Evolutionary conservation across 345 rosid genomes (phyloP).

Genomic region (Linum usitatissimum): DNA sequence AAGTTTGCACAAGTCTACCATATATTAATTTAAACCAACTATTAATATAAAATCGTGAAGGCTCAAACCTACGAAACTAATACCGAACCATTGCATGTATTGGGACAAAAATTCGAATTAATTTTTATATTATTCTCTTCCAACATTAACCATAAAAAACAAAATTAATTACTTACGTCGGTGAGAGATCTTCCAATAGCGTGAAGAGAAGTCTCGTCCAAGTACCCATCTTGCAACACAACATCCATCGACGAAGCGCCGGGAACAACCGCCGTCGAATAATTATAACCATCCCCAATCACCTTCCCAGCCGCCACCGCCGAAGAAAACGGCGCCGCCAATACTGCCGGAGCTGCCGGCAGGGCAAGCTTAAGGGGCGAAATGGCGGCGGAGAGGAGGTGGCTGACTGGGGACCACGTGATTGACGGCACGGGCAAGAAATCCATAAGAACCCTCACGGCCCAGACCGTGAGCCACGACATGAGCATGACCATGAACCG

Average conservation of each 20-base stretch:
- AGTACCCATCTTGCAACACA: conserved; percentile 26
- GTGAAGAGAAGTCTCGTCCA: conserved; percentile 40
- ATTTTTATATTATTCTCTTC: no score
- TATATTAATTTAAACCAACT: no score
- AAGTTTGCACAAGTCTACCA: no score
- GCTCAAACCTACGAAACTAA: no score
- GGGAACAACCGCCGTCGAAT: conserved; percentile 1
- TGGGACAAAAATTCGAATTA: no score
- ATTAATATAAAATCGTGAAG: no score
- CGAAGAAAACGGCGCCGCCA: conserved; percentile 10
- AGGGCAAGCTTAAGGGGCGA: conserved; percentile 2
- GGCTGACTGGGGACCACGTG: conserved; percentile 9
- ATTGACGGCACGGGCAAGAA: conserved; percentile 27
- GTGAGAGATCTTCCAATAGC: conserved; percentile 57
- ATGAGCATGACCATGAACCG: conserved; percentile 60
- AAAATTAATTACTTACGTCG: conserved; percentile 39
- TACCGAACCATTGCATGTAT: no score
- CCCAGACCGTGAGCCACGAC: conserved; percentile 55
- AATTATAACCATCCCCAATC: no score
- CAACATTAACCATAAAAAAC: no score
- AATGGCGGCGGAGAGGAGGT: conserved; percentile 8
- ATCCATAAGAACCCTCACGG: conserved; percentile 52
- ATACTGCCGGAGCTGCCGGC: conserved; percentile 11
- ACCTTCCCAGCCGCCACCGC: background rate
- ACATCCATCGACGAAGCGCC: conserved; percentile 29